Conservation (phyloP, 1,284 basidiomycete species). For the Kwoniella shivajii region DNA sequence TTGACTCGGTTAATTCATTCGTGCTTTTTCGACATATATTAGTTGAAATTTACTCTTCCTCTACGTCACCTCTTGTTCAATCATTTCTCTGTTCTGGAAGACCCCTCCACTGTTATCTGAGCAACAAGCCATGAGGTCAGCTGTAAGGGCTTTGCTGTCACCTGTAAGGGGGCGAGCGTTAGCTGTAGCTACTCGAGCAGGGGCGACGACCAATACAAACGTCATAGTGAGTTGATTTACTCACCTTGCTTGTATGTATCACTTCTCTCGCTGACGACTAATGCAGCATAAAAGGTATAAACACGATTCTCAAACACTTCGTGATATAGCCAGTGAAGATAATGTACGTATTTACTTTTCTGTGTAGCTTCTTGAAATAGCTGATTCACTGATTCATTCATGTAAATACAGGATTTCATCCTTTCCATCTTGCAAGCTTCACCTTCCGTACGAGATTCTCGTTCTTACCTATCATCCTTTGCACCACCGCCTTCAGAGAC, state of each 20-base stretch:
- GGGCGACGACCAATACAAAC: not conserved
- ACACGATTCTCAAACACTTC: constrained; percentile 20
- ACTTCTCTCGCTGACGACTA: not conserved
- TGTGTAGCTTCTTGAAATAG: not conserved
- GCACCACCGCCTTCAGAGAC: constrained; percentile 55
- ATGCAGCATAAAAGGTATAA: constrained; percentile 10
- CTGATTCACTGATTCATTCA: not conserved
- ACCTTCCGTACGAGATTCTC: constrained; percentile 87
- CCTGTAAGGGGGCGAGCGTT: no score
- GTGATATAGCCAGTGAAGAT: constrained; percentile 22
- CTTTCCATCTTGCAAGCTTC: constrained; percentile 91
- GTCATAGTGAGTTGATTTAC: not conserved
- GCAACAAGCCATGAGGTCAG: no score
- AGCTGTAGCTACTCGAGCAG: no score
- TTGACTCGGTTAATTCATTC: no score
- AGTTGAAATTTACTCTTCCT: no score
- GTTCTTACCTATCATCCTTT: constrained; percentile 85
- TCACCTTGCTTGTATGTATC: no score
- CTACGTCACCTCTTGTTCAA: no score
- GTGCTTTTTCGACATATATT: no score
- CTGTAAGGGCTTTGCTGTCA: no score
- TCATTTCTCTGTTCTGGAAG: no score
- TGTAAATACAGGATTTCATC: constrained; percentile 81
- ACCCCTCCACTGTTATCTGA: no score
- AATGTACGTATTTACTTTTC: constrained; percentile 9